Base-by-base conservation (phyloP, 176 grass and related monocot genomes). In the Oryza officinalis region DNA sequence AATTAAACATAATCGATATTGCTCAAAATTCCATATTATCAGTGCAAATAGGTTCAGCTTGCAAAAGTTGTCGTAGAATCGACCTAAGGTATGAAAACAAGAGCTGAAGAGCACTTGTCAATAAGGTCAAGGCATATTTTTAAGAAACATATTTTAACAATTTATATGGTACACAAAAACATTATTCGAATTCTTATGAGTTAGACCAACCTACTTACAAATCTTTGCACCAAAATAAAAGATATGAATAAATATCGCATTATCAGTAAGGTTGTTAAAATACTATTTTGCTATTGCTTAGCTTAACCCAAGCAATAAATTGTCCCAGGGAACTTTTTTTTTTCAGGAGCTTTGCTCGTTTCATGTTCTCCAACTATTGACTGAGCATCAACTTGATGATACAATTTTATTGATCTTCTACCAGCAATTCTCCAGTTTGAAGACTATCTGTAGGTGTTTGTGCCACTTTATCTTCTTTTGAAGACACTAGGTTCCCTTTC, bases 381-480 rank as follows among this genome's bases (percentile, higher is more conserved):
- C 12, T 67, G 40, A 69, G 20, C 8, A 31, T 17, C 25, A 65
- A 13, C 32, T 57, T 22, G 22, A 57, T 22, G 6, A 57, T 49
- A 45, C 40, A 74, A 10, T 66, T 80, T 40, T 67, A 74, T 41
- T 80, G 60, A 80, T 80, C 40, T 70, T 38, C 67, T 70, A 77
- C 22, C 49, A 75, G 69, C 28, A 79, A 80, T 32, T 20, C 67
- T 63, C 72, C 69, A 75, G 81, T 89, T 74, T 73, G 47, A 75
- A 59, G 46, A 89, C 65, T 78, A 30, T 20, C 13, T 77, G 67
- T 81, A 54, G 75, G 75, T 68, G 46, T 61, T 75, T 71, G 81
- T 84, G 80, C 80, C 84, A 64, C 89, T 75, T 87, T 83, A 90
- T 87, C 84, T 87, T 90, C 84, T 90, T 83, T 80, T 69, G 63